A percentile compares a stretch with the other conserved stretches of the same genome.
Evolutionary conservation across 192 early-diverging fungal genomes (phyloP).

Genomic region (Funneliformis geosporum): DNA sequence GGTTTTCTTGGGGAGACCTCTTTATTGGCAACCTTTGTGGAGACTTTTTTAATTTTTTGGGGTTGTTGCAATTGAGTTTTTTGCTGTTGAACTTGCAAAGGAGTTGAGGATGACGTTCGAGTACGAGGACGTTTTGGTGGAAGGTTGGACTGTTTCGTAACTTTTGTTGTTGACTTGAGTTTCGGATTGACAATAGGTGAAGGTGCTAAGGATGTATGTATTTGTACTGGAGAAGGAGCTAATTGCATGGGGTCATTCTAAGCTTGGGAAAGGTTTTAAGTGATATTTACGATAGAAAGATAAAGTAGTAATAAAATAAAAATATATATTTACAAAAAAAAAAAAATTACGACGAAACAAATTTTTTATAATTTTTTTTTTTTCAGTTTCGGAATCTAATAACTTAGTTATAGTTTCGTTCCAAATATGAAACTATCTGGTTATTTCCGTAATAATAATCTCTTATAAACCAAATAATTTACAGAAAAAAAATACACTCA

Average conservation of each 20-base stretch:
- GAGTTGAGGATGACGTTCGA: background rate
- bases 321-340: background rate
- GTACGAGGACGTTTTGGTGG: background rate
- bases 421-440: background rate
- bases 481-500: background rate
- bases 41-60: background rate
- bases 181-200: background rate
- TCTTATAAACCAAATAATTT: background rate
- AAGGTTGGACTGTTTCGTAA: background rate
- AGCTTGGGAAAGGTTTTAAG: background rate
- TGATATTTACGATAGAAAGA: background rate
- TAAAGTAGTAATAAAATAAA: background rate
- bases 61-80: background rate
- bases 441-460: background rate
- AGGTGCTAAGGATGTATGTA: background rate
- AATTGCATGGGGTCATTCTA: slow-evolving; percentile 17
- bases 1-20: background rate
- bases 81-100: background rate
- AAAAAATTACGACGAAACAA: background rate
- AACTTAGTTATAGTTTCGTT: background rate
- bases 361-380: background rate
- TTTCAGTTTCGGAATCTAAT: background rate
- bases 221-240: slow-evolving; percentile 9
- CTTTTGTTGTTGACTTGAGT: background rate
- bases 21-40: background rate